Evolutionary conservation across 2,329 filamentous ascomycete genomes (phyloP), one percentile per base, ranked within the genome.

Genomic region (Xylariaceae sp.): DNA sequence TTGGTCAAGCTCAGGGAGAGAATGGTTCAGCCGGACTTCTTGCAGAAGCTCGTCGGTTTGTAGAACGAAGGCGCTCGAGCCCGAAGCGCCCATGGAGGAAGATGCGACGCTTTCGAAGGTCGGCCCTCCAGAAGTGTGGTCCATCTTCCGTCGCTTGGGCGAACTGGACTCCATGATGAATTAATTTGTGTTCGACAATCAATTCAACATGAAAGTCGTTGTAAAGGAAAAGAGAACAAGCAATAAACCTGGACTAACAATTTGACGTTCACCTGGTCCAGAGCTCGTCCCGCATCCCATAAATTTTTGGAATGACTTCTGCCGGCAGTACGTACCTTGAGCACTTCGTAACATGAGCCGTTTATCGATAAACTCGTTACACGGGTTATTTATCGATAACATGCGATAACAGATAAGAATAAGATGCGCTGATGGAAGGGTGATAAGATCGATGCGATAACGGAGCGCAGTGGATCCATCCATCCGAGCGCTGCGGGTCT

Each of bases 21-120:
- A 69, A 66, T 84, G 82, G 68, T 85, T 79, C 18, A 84, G 68
- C 57, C 76, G 78, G 59, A 80, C 77, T 62, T 84, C 80, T 59
- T 78, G 79, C 60, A 86, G 69, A 15, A 87, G 74, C 70, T 87
- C 83, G 51, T 85, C 81, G 2, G 83, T 82, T 71, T 86, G 80
- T 53, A 86, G 71, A 52, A 83, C 75, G 64, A 86, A 85, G 39
- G 81, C 78, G 69, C 80, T 82, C 13, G 81, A 76, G 7, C 67
- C 68, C 4, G 68, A 67, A 57, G 65, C 64, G 53, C 67, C 68
- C 68, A 78, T 76, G 44, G 76, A 71, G 42, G 76, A 70, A 3
- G 77, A 69, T 58, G 69, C 73, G 39, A 70, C 72, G 52, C 73
- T 72, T 62, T 78, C 73, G 55, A 79, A 76, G 60, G 76, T 71